Base-by-base conservation (phyloP, 2,329 filamentous ascomycete genomes). In the Aspergillus fumigatus region DNA sequence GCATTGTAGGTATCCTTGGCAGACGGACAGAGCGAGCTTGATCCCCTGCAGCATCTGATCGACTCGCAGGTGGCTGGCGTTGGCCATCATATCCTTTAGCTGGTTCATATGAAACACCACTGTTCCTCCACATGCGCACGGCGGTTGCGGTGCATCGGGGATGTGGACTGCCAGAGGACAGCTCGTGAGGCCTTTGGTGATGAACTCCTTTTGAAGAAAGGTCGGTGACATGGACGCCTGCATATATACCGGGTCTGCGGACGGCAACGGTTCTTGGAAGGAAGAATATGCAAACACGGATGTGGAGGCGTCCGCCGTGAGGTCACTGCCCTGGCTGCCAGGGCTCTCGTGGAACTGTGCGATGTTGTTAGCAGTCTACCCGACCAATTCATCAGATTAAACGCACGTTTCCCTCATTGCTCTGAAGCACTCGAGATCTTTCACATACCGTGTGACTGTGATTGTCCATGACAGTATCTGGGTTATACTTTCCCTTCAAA, bases 11-110 rank as follows among this genome's bases (percentile, higher is more conserved):
- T 71, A 72, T 9, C 62, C 55, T 21, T 63, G 68, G 26, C 70
- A 70, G 23, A 65, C 63, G 4, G 61, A 63, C 27, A 73, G 65
- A 8, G 70, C 66, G 3, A 65, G 58, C 51, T 67, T 66, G 53
- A 73, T 67, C 1, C 60, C 57, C 41, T 73, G 69, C 38, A 74
- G 64, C 43, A 66, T 67, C 43, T 70, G 66, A 38, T 74, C 71
- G 43, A 73, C 67, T 19, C 69, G 66, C 9, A 67, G 62, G 14
- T 63, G 62, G 41, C 65, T 43, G 2, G 67, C 55, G 27, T 67
- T 65, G 40, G 58, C 56, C 5, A 64, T 65, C 7, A 73, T 62
- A 38, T 67, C 63, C 26, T 65, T 70, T n/a, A 74, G 58, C n/a
- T 65, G 65, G 51, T 65, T 66, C 59, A 69, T 64, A 40, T 73